Base-by-base conservation (phyloP, 805 yeast species). In the Yamadazyma insecticola region DNA sequence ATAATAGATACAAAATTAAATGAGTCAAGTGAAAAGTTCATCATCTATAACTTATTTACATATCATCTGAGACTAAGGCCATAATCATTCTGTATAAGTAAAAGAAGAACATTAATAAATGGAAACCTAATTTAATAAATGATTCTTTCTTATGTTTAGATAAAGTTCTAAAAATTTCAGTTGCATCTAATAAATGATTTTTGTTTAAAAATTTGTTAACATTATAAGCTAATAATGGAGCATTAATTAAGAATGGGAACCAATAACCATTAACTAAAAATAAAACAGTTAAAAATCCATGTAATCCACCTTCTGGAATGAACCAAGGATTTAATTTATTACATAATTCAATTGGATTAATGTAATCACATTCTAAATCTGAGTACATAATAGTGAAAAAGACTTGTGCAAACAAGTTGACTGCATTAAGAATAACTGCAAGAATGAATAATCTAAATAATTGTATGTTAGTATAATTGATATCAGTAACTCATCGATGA, bases 271-370 rank as follows among this genome's bases (percentile, higher is more conserved):
- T 84, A 42, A 90, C 55, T 46, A 92, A 67, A 56, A 90, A 81
- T 43, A 85, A 60, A 3, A 71, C 37, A 5, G 95, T 72, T 43
- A 88, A 56, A 36, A 80, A 65, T 2, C 72, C 92, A 50, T 90
- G 97, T 36, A 85, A 62, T 4, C 71, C 79, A 16, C 95, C 96
- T 63, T 92, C 97, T 29, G 97, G 97, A 24, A 83, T 68, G 48
- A 90, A 79, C 64, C 85, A 79, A 48, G 82, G 79, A 71, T 92
- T 92, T 55, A 92, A 76, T 52, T 85, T 81, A 66, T 86, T 86
- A 67, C 98, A 92, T 48, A 92, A 72, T 63, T 90, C 97, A 56
- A 90, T 87, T 35, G 97, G 97, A 60, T 90, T 92, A 66, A 90
- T 89, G 70, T 90, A 92, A 61, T 92, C 98, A 53, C 89, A 80